Evolutionary conservation across 805 yeast genomes (phyloP).

Genomic region (Phaffomyces opuntiae): DNA sequence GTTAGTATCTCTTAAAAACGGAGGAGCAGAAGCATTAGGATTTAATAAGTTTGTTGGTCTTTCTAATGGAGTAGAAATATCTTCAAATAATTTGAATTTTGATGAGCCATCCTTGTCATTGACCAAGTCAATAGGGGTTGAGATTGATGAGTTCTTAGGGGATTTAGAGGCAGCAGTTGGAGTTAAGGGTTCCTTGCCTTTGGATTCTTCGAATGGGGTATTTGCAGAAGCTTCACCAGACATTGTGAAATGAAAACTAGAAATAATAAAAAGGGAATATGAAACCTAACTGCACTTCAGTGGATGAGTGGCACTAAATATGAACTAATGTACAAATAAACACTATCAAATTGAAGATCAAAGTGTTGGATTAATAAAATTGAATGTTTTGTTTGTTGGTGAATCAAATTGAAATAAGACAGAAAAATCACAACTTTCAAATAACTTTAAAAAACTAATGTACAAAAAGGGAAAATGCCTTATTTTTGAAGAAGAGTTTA

Average conservation of each 20-base stretch:
- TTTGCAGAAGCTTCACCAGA: conserved; percentile 16
- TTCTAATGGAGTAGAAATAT: conserved; percentile 18
- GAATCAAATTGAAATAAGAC: no score
- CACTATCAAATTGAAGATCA: no score
- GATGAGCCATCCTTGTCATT: conserved; percentile 7
- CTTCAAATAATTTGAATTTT: conserved; percentile 17
- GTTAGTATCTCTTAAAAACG: conserved; percentile 15
- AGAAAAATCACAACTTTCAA: no score
- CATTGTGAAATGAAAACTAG: conserved; percentile 3
- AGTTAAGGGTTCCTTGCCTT: conserved; percentile 8
- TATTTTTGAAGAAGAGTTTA: no score
- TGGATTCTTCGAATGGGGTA: conserved; percentile 11
- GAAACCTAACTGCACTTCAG: background rate
- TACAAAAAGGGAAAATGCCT: no score
- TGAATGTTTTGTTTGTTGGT: no score
- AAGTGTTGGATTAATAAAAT: no score
- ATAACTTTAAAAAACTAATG: no score
- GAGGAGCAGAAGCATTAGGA: conserved; percentile 20
- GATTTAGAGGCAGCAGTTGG: conserved; percentile 4
- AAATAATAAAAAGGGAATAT: no score
- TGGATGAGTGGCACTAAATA: background rate
- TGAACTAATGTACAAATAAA: background rate
- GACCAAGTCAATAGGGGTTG: conserved; percentile 11
- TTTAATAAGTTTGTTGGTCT: conserved; percentile 16
- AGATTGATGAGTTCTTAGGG: conserved; percentile 11